Conservation (phyloP, 495 filamentous ascomycete genomes). For the Antarctomyces pellizariae region DNA sequence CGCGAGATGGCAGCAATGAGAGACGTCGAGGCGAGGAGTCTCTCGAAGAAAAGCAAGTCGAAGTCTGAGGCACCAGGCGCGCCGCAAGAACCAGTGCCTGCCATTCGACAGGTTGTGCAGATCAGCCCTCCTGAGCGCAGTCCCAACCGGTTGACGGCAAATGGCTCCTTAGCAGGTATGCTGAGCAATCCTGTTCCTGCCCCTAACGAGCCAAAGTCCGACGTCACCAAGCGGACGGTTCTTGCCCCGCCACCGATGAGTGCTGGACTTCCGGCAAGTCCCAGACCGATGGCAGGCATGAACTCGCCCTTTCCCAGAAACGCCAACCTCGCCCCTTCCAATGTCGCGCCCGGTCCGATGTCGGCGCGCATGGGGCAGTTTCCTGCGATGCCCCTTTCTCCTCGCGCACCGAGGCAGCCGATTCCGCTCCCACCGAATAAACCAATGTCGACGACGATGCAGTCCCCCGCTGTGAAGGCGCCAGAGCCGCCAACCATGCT, state of each 20-base stretch:
- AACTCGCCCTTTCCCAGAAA: conserved; percentile 48
- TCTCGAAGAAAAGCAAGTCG: conserved; percentile 39
- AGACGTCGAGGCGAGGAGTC: conserved; percentile 38
- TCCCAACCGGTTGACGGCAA: conserved; percentile 6
- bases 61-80: conserved; percentile 20
- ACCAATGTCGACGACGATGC: conserved; percentile 34
- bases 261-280: conserved; percentile 73
- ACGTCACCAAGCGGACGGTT: conserved; percentile 9
- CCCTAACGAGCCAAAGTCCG: conserved; percentile 7
- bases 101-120: conserved; percentile 7
- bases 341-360: conserved; percentile 35
- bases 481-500: no score
- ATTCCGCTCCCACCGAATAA: conserved; percentile 40
- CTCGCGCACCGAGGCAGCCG: conserved; percentile 42
- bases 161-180: conserved; percentile 24
- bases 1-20: conserved; percentile 39
- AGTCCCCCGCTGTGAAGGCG: no score
- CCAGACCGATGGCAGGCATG: conserved; percentile 56
- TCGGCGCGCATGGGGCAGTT: conserved; percentile 33
- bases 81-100: conserved; percentile 6
- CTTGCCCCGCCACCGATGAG: conserved; percentile 41
- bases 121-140: conserved; percentile 10
- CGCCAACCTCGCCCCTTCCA: conserved; percentile 24
- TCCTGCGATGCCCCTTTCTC: conserved; percentile 40
- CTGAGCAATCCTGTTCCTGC: conserved; percentile 13